Evolutionary conservation across 1,284 basidiomycete species (phyloP).

Genomic region (Rhodotorula sp.): DNA sequence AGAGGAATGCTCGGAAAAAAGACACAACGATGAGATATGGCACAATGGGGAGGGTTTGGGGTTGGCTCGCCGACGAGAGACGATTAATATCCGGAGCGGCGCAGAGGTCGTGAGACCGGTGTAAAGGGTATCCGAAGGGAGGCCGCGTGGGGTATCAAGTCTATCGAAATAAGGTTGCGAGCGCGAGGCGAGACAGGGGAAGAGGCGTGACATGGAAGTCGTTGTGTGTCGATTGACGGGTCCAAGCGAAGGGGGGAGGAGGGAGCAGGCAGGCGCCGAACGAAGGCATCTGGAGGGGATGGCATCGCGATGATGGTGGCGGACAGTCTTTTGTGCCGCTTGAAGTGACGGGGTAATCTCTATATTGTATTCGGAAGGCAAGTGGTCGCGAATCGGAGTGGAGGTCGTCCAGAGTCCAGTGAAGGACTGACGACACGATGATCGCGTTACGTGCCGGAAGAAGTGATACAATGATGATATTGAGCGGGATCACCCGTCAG

Average conservation of each 20-base stretch:
- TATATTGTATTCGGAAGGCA: constrained; percentile 2
- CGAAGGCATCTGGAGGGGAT: not conserved
- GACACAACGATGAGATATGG: not conserved
- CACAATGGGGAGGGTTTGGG: not conserved
- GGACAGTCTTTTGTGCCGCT: not conserved
- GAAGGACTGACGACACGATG: constrained; percentile 2
- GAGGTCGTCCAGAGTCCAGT: not conserved
- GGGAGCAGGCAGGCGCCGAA: not conserved
- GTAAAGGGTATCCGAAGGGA: not conserved
- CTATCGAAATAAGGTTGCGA: constrained; percentile 1
- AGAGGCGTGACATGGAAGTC: not conserved
- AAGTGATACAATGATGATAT: not conserved
- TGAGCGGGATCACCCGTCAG: not conserved
- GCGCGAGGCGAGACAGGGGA: not conserved
- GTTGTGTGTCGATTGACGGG: not conserved
- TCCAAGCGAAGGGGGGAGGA: not conserved
- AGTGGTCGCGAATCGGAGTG: not conserved
- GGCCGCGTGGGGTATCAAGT: not conserved
- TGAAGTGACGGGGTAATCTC: not conserved
- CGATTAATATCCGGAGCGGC: not conserved
- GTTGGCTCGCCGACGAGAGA: constrained; percentile 1
- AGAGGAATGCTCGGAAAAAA: not conserved
- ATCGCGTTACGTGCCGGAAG: not conserved
- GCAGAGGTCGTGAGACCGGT: not conserved
- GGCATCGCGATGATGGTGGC: not conserved